phyloP scores from a whole-genome alignment of 495 filamentous ascomycete species.

The Neurospora sp. region DNA sequence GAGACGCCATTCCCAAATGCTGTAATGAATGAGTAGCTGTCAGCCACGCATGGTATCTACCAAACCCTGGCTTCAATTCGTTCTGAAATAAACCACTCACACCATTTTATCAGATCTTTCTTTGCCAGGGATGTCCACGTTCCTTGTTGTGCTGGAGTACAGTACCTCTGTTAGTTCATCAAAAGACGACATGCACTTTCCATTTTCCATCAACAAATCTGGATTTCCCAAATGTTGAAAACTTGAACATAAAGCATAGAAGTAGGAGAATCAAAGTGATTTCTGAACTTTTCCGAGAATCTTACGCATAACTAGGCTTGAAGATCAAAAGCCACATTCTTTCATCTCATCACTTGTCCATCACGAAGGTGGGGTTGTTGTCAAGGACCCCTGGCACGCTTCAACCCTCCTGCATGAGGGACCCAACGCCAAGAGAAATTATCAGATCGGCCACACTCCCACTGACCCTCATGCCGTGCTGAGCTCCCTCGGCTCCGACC shows the following conservation, averaged over 20 bases:
- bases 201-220: too few relatives aligned
- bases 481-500: background rate
- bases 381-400: background rate
- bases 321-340: too few relatives aligned
- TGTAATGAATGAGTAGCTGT: too few relatives aligned
- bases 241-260: too few relatives aligned
- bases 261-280: too few relatives aligned
- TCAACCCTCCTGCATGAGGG: background rate
- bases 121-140: background rate
- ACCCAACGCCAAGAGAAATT: background rate
- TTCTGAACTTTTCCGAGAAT: too few relatives aligned
- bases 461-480: background rate
- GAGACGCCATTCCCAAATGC: too few relatives aligned
- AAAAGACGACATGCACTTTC: too few relatives aligned
- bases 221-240: too few relatives aligned
- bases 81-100: background rate
- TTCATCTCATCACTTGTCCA: background rate
- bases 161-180: too few relatives aligned
- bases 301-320: too few relatives aligned
- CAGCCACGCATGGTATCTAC: too few relatives aligned
- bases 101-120: background rate
- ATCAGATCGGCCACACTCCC: background rate
- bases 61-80: background rate
- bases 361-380: background rate
- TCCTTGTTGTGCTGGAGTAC: background rate